Evolutionary conservation across 345 rosid genomes (phyloP).

Genomic region (Salix viminalis): DNA sequence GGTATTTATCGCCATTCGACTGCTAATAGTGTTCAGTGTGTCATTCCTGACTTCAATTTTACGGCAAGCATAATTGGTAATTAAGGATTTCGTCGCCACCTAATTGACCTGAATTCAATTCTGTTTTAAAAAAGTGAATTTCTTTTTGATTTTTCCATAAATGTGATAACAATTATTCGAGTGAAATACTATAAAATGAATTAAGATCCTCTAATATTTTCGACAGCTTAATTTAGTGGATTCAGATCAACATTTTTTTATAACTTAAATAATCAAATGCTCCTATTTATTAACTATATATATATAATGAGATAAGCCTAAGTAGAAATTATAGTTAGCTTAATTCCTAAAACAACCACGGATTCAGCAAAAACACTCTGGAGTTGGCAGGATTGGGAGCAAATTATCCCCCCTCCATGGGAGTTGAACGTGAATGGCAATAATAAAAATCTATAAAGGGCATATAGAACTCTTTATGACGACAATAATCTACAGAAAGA

Average conservation of each 20-base stretch:
- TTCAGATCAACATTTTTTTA: too few species aligned
- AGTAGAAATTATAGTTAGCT: background rate
- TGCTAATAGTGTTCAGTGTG: background rate
- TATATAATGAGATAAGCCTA: too few species aligned
- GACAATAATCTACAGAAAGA: slow-evolving; percentile 3
- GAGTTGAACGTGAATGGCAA: background rate
- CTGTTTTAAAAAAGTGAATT: background rate
- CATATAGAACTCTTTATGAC: background rate
- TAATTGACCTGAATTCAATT: background rate
- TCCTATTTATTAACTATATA: too few species aligned
- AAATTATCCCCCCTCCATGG: background rate
- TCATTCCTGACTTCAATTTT: background rate
- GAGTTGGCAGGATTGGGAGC: background rate
- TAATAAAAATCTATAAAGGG: background rate
- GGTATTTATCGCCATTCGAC: background rate
- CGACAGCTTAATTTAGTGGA: background rate
- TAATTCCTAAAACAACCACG: background rate
- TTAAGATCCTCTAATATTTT: background rate
- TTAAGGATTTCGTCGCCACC: background rate
- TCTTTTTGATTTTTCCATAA: background rate
- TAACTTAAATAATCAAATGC: too few species aligned
- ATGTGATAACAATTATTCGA: too few species aligned
- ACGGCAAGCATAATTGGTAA: background rate
- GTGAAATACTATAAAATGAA: background rate
- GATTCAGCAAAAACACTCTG: background rate